Evolutionary conservation across 139 green algal species (phyloP).

Genomic region (Chlamydomonas sp.): DNA sequence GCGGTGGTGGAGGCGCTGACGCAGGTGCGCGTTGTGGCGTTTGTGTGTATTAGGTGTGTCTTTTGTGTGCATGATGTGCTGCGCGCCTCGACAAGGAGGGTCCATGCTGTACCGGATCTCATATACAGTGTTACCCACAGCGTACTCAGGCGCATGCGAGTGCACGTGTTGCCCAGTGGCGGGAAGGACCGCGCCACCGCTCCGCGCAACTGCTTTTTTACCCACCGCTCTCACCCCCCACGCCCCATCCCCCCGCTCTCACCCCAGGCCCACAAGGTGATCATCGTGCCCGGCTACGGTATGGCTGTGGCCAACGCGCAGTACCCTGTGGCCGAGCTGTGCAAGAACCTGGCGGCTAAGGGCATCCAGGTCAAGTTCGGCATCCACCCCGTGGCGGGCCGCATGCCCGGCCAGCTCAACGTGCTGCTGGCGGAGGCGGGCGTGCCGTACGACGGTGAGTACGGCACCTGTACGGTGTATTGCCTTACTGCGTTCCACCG

Average conservation of each 20-base stretch:
- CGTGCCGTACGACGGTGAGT: conserved; percentile 73
- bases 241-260: neutral
- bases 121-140: neutral
- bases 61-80: no score
- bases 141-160: neutral
- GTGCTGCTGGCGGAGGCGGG: conserved; percentile 94
- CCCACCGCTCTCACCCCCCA: neutral
- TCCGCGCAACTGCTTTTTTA: neutral
- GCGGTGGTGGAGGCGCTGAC: conserved; percentile 55
- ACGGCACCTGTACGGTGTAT: neutral
- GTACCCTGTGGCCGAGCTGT: conserved; percentile 69
- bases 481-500: neutral
- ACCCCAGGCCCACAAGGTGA: conserved; percentile 63
- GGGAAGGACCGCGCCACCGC: neutral
- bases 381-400: conserved; percentile 88
- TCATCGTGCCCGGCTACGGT: conserved; percentile 93
- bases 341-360: conserved; percentile 47
- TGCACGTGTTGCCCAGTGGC: neutral
- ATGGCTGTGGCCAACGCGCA: conserved; percentile 89
- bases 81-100: no score
- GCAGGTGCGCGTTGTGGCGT: neutral
- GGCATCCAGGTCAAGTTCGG: conserved; percentile 69
- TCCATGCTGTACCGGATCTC: no score
- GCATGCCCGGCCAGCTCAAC: conserved; percentile 95
- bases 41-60: no score